Base-by-base conservation (phyloP, 2,329 filamentous ascomycete species). In the Fusarium zealandicum region DNA sequence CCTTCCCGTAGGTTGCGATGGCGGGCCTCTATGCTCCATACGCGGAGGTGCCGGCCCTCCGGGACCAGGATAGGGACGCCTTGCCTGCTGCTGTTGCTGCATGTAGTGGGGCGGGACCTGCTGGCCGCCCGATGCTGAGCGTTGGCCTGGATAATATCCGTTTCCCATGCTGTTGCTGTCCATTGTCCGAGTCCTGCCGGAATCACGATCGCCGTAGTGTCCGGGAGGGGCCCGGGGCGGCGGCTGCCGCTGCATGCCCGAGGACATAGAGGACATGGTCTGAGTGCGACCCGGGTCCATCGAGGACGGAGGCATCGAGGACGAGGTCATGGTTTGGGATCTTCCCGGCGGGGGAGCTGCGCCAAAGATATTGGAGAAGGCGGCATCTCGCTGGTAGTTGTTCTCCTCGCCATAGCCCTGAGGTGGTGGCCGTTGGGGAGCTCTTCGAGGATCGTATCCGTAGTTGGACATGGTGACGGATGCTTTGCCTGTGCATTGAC, bases 321-420 rank as follows among this genome's bases (percentile, higher is more conserved):
- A 88, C 50, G 90, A 92, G 61, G 88, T 95, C 92, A 98, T 97
- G 20, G 93, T 97, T 71, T 97, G 93, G 52, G 93, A 96, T 73
- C 95, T 89, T 53, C 93, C 93, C 38, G 90, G 86, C 39, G 92
- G 92, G 61, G 91, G 92, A 62, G 90, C 84, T 62, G 87, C 87
- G 66, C 93, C 95, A 73, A 98, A 99, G 72, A 98, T 98, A 77
- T 93, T 93, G 64, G 90, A 92, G 75, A 96, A 99, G 63, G 93
- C 95, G 65, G 92, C 91, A 84, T 99, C 93, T 77, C 95, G 89
- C 76, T 95, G 90, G 69, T 80, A 81, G 70, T 82, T 81, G 61
- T 80, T 78, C 48, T 78, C 71, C 53, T 80, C 76, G 63, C 63
- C 80, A 80, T 83, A 81, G 64, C 80, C 77, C 51, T 76, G 74